Percentiles rank a stretch among this genome's conserved stretches.
phyloP scores from a whole-genome alignment of 1,139 yeast genomes.

The Williopsis jadinii region DNA sequence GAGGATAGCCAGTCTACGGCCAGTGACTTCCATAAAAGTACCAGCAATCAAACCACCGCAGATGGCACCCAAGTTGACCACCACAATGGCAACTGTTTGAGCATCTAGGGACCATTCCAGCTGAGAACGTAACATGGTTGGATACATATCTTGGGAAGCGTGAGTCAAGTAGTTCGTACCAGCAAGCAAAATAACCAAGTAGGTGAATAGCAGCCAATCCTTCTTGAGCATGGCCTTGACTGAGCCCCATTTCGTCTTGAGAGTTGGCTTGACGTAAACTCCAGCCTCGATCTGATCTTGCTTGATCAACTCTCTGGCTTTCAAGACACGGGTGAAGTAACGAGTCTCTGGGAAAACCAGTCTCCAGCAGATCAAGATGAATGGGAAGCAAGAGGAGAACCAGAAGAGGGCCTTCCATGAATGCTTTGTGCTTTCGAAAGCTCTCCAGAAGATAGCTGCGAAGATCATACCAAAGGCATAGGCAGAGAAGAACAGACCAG shows the following conservation, averaged over 20 bases:
- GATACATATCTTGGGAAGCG: slow-evolving; percentile 49
- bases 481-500: slow-evolving; percentile 42
- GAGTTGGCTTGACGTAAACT: slow-evolving; percentile 14
- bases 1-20: slow-evolving; percentile 39
- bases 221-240: slow-evolving; percentile 23
- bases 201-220: slow-evolving; percentile 27
- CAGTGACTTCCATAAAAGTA: slow-evolving; percentile 36
- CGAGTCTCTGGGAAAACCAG: slow-evolving; percentile 32
- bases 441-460: slow-evolving; percentile 39
- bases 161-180: slow-evolving; percentile 48
- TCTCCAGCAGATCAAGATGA: slow-evolving; percentile 35
- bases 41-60: slow-evolving; percentile 42
- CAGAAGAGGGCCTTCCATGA: slow-evolving; percentile 50
- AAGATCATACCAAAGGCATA: slow-evolving; percentile 38
- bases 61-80: slow-evolving; percentile 43
- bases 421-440: slow-evolving; percentile 26
- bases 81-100: slow-evolving; percentile 39
- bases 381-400: slow-evolving; percentile 46
- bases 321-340: slow-evolving; percentile 24
- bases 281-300: slow-evolving; percentile 33
- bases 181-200: slow-evolving; percentile 40
- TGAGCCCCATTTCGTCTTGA: slow-evolving; percentile 9
- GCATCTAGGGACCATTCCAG: slow-evolving; percentile 30
- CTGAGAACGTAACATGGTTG: slow-evolving; percentile 40
- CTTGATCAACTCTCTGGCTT: slow-evolving; percentile 24